Conservation (phyloP, 2,329 filamentous ascomycete species). For the Neofusicoccum parvum region DNA sequence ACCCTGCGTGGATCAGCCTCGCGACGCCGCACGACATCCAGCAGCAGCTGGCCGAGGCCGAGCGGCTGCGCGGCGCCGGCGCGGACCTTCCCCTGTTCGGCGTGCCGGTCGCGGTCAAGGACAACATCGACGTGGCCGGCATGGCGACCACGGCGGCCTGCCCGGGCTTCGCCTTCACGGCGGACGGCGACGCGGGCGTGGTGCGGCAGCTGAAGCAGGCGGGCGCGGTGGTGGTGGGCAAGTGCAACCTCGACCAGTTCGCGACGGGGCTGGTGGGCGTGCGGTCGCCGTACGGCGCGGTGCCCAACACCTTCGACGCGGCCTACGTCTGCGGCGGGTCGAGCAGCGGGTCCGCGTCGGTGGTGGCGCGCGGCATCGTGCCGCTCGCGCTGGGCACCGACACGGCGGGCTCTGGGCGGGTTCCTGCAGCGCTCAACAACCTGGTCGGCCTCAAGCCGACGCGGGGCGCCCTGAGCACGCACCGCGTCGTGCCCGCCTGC, state of each 20-base stretch:
- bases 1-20: too few species aligned
- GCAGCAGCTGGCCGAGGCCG: too few species aligned
- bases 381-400: slow-evolving; percentile 57
- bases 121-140: slow-evolving; percentile 53
- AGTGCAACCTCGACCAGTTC: slow-evolving; percentile 61
- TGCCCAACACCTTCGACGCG: slow-evolving; percentile 51
- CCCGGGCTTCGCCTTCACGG: slow-evolving; percentile 47
- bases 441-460: slow-evolving; percentile 39
- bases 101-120: slow-evolving; percentile 56
- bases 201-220: slow-evolving; percentile 51
- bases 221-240: slow-evolving; percentile 58
- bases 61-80: too few species aligned
- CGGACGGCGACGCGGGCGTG: slow-evolving; percentile 47
- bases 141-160: slow-evolving; percentile 52
- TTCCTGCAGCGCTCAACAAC: too few species aligned
- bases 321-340: slow-evolving; percentile 54
- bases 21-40: too few species aligned
- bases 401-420: slow-evolving; percentile 45
- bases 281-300: slow-evolving; percentile 56
- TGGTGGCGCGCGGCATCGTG: slow-evolving; percentile 52
- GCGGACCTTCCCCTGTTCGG: slow-evolving; percentile 49
- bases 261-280: slow-evolving; percentile 60
- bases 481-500: slow-evolving; percentile 54
- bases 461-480: slow-evolving; percentile 50
- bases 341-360: slow-evolving; percentile 54